These are phyloP conservation scores for Trapa incisa DNA, from an alignment of 345 rosid genomes.

Conservation along the genomic window DNA sequence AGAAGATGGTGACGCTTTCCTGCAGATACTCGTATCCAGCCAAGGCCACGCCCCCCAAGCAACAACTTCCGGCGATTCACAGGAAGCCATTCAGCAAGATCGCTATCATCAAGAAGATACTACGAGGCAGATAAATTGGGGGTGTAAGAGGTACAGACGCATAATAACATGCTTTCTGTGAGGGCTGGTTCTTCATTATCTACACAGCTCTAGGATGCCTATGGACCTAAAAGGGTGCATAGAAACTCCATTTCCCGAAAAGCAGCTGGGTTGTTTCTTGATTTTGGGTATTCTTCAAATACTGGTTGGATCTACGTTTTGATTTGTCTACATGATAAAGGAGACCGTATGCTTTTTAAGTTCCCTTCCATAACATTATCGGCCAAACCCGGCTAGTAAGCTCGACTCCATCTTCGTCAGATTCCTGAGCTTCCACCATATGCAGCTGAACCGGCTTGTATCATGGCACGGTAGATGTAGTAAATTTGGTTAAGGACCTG, in stretches of 20 bases:
- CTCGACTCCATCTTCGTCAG: conserved; percentile 22
- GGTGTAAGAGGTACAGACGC: background rate
- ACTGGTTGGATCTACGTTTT: background rate
- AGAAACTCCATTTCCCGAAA: background rate
- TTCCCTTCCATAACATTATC: too few relatives aligned
- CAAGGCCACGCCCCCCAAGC: conserved; percentile 13
- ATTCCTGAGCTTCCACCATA: conserved; percentile 9
- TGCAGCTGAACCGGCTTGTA: conserved; percentile 57
- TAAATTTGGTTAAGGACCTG: conserved; percentile 53
- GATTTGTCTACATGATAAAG: too few relatives aligned
- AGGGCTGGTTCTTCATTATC: background rate
- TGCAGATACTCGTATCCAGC: conserved; percentile 34
- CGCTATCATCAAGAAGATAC: conserved; percentile 39
- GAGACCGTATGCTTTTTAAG: too few relatives aligned
- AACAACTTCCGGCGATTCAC: conserved; percentile 17
- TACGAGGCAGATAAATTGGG: conserved; percentile 8
- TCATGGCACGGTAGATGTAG: conserved; percentile 50
- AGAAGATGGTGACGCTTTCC: conserved; percentile 65
- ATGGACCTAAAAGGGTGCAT: background rate
- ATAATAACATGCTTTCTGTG: background rate
- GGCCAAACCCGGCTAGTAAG: conserved; percentile 24
- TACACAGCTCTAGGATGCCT: background rate
- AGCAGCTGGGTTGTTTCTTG: too few relatives aligned
- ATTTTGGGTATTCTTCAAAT: too few relatives aligned
- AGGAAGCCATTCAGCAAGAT: conserved; percentile 32